These are phyloP conservation scores for Populus ilicifolia DNA, from an alignment of 345 rosid genomes.

Conservation along the genomic window DNA sequence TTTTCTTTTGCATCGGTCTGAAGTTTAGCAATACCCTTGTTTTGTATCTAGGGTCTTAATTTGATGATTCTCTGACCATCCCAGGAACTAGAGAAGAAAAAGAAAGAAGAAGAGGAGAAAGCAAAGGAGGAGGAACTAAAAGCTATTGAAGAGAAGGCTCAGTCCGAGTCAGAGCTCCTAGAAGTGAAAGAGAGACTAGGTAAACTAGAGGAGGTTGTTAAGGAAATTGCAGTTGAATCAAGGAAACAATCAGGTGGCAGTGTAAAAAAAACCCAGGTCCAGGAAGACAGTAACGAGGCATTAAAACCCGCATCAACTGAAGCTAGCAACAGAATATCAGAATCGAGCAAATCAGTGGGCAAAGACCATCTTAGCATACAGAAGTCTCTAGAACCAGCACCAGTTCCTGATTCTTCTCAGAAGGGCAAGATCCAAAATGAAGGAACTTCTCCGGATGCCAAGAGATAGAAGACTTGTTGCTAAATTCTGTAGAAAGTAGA, in stretches of 20 bases:
- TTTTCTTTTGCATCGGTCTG: neutral
- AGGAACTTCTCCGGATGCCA: slow-evolving; percentile 17
- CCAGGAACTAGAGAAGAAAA: slow-evolving; percentile 62
- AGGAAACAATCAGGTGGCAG: slow-evolving; percentile 41
- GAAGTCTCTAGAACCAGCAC: slow-evolving; percentile 13
- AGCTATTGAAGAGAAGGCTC: slow-evolving; percentile 40
- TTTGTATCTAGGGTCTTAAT: neutral
- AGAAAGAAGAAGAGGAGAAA: slow-evolving; percentile 51
- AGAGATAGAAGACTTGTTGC: slow-evolving; percentile 7
- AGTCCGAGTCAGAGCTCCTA: slow-evolving; percentile 34
- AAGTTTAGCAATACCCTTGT: neutral
- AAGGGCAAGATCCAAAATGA: slow-evolving; percentile 14
- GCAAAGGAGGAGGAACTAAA: slow-evolving; percentile 45
- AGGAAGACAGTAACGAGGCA: slow-evolving; percentile 30
- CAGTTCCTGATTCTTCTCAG: slow-evolving; percentile 18
- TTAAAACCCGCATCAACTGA: slow-evolving; percentile 9
- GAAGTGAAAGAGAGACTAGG: slow-evolving; percentile 70
- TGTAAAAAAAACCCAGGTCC: slow-evolving; percentile 34
- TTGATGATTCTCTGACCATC: neutral
- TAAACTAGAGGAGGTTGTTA: slow-evolving; percentile 64
- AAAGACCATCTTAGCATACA: slow-evolving; percentile 3
- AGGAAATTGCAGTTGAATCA: slow-evolving; percentile 55
- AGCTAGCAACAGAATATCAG: slow-evolving; percentile 5
- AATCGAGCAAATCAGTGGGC: slow-evolving; percentile 20
- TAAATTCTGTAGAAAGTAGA: neutral